These are phyloP conservation scores for Claviceps pusilla DNA, from an alignment of 2,329 filamentous ascomycete genomes.

Conservation along the genomic window DNA sequence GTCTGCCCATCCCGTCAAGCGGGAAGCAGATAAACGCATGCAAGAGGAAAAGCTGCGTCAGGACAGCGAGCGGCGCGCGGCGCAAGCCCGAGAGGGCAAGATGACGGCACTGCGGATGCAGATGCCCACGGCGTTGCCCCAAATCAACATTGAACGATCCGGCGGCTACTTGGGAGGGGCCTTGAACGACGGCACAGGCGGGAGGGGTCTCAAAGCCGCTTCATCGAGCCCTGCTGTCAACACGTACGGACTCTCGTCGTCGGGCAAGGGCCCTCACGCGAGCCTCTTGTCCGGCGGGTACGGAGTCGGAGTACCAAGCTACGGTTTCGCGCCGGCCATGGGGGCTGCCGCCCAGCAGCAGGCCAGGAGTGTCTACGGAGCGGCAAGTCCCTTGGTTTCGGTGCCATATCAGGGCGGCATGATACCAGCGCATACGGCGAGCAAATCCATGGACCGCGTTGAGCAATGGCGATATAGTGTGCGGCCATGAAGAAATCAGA, in stretches of 20 bases:
- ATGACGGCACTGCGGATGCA: slow-evolving; percentile 33
- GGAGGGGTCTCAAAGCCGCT: slow-evolving; percentile 15
- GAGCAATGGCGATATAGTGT: slow-evolving; percentile 30
- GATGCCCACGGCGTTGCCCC: slow-evolving; percentile 29
- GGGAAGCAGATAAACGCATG: slow-evolving; percentile 25
- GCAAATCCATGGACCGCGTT: slow-evolving; percentile 19
- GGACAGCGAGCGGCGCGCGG: slow-evolving; percentile 25
- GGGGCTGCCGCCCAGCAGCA: slow-evolving; percentile 5
- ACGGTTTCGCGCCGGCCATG: not conserved
- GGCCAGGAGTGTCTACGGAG: slow-evolving; percentile 10
- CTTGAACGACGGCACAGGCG: slow-evolving; percentile 40
- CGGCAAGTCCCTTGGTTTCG: slow-evolving; percentile 9
- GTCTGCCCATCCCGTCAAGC: slow-evolving; percentile 23
- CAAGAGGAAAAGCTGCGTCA: slow-evolving; percentile 26
- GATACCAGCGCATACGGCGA: slow-evolving; percentile 7
- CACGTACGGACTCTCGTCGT: slow-evolving; percentile 11
- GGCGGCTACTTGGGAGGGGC: slow-evolving; percentile 36
- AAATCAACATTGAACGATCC: slow-evolving; percentile 17
- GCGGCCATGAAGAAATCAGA: slow-evolving; percentile 13
- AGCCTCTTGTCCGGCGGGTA: slow-evolving; percentile 11
- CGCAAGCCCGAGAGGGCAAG: slow-evolving; percentile 30
- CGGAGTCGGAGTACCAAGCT: slow-evolving; percentile 14
- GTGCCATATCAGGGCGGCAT: slow-evolving; percentile 7
- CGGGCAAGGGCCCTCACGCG: slow-evolving; percentile 11
- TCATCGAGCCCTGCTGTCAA: slow-evolving; percentile 15